A percentile compares a stretch with the other conserved stretches of the same genome.
These are phyloP conservation scores for Neckera pumila DNA, from an alignment of 225 moss, liverwort and hornwort genomes.

Conservation along the genomic window DNA sequence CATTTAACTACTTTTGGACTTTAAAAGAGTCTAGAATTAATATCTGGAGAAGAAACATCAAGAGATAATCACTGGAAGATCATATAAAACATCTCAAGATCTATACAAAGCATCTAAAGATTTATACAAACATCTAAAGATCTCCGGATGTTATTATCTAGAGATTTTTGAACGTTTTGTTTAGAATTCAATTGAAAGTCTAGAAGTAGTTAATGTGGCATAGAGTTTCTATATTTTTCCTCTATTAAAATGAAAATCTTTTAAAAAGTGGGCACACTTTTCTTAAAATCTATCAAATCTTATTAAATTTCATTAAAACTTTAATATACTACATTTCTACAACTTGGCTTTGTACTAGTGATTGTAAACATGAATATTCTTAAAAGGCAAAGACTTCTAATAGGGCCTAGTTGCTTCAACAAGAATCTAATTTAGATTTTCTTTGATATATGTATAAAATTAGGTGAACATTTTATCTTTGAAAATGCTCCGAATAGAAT, in stretches of 20 bases:
- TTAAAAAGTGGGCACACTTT: rapidly evolving
- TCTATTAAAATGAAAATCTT: background rate
- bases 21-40: no score
- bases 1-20: no score
- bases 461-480: background rate
- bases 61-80: no score
- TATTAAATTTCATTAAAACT: background rate
- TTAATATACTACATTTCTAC: background rate
- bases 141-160: no score
- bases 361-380: background rate
- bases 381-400: background rate
- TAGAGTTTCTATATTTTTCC: background rate
- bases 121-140: no score
- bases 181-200: no score
- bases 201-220: no score
- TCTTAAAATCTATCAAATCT: background rate
- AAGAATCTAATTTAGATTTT: background rate
- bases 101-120: no score
- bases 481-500: background rate
- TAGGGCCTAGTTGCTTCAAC: background rate
- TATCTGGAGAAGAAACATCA: no score
- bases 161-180: no score
- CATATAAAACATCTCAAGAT: no score
- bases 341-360: background rate
- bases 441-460: background rate